phyloP scores from a whole-genome alignment of 2,329 filamentous ascomycete species.

The Penicillium sp. region DNA sequence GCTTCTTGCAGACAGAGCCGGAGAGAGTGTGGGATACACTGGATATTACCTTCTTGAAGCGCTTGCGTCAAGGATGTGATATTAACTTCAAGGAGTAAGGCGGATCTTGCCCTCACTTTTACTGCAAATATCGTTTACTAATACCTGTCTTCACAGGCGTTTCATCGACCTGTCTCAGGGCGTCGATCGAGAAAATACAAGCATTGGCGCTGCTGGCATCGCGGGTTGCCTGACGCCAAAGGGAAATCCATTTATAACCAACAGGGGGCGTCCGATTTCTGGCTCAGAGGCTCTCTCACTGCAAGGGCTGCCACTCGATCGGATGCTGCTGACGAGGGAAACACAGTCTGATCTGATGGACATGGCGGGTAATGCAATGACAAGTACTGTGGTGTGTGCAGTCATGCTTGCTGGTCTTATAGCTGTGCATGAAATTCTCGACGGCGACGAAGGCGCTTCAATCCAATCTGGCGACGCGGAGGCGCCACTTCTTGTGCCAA shows the following conservation, averaged over 20 bases:
- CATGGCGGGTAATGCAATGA: slow-evolving; percentile 77
- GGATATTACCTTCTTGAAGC: slow-evolving; percentile 59
- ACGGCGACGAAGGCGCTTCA: slow-evolving; percentile 15
- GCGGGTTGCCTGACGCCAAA: slow-evolving; percentile 65
- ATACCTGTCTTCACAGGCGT: slow-evolving; percentile 27
- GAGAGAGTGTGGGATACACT: slow-evolving; percentile 63
- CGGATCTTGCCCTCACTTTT: background rate
- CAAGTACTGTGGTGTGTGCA: slow-evolving; percentile 64
- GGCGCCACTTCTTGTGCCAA: slow-evolving; percentile 4
- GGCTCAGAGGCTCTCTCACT: slow-evolving; percentile 61
- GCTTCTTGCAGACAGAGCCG: slow-evolving; percentile 51
- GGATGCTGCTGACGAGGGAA: slow-evolving; percentile 62
- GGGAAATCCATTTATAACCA: slow-evolving; percentile 59
- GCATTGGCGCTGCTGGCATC: slow-evolving; percentile 51
- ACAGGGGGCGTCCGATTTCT: slow-evolving; percentile 57
- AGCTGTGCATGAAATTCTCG: slow-evolving; percentile 31
- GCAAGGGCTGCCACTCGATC: slow-evolving; percentile 64
- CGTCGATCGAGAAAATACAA: slow-evolving; percentile 56
- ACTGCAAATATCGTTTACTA: background rate
- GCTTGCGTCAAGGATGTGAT: slow-evolving; percentile 52
- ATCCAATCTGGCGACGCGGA: background rate
- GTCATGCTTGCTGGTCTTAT: slow-evolving; percentile 59
- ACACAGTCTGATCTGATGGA: slow-evolving; percentile 61
- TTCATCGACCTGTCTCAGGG: slow-evolving; percentile 68
- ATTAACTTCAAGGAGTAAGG: slow-evolving; percentile 54